Percentiles rank a stretch among this genome's conserved stretches.
Evolutionary conservation across 306 rosid species (phyloP).

Genomic region (Lablab purpureus): DNA sequence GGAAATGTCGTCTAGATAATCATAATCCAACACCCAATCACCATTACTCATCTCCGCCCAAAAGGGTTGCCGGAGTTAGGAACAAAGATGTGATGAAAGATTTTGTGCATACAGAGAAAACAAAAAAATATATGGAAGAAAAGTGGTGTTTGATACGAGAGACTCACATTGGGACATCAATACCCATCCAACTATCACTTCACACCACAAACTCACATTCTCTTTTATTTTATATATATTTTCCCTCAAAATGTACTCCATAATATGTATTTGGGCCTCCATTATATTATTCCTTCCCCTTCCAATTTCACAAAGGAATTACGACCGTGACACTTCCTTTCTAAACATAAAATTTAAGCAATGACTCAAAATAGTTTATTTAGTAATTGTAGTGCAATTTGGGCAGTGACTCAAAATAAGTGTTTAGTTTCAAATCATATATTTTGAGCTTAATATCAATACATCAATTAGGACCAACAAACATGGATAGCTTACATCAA

Average conservation of each 20-base stretch:
- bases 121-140: background rate
- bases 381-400: too few relatives aligned
- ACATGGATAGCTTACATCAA: background rate
- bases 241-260: background rate
- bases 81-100: background rate
- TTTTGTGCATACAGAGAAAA: background rate
- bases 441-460: background rate
- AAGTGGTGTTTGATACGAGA: background rate
- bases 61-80: conserved; percentile 9
- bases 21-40: conserved; percentile 70
- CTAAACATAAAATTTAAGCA: background rate
- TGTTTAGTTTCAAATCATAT: background rate
- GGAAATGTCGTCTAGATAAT: conserved; percentile 61
- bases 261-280: background rate
- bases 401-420: background rate
- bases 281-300: background rate
- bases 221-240: background rate
- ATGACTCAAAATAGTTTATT: background rate
- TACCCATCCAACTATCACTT: background rate
- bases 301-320: background rate
- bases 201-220: conserved; percentile 4
- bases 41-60: conserved; percentile 43
- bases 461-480: background rate
- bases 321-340: background rate
- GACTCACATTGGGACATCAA: conserved; percentile 16